phyloP scores from a whole-genome alignment of 169 alveolate genomes.

The Eimeria necatrix region DNA sequence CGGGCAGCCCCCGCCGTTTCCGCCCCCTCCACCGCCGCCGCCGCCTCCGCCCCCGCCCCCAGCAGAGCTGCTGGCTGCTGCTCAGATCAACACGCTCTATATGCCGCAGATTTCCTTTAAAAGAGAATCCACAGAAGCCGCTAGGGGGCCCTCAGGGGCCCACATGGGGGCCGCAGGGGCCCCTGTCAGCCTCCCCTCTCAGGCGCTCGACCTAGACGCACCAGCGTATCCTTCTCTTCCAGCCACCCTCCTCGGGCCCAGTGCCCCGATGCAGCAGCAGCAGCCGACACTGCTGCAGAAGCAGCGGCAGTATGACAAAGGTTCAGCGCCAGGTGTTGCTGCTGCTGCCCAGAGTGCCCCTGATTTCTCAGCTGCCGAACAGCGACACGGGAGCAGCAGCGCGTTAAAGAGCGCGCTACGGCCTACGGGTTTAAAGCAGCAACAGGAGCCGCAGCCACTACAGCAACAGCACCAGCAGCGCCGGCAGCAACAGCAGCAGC shows the following conservation, averaged over 20 bases:
- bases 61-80: background rate
- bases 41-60: slow-evolving; percentile 49
- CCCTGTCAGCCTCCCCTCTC: background rate
- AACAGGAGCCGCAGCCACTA: background rate
- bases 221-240: slow-evolving; percentile 1
- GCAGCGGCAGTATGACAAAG: background rate
- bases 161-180: background rate
- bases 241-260: background rate
- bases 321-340: background rate
- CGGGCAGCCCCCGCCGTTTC: background rate
- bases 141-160: background rate
- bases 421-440: background rate
- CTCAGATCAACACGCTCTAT: background rate
- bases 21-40: slow-evolving; percentile 15
- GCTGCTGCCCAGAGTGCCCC: background rate
- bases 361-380: background rate
- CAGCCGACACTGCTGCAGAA: background rate
- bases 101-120: background rate
- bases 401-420: background rate
- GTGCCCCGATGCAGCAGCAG: slow-evolving; percentile 3
- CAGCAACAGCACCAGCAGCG: background rate
- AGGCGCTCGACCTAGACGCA: background rate
- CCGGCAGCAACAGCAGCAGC: background rate
- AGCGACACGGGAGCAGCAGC: background rate
- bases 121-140: background rate